These are phyloP conservation scores for Stagonosporopsis tanaceti DNA, from an alignment of 2,329 filamentous ascomycete species.

Conservation along the genomic window DNA sequence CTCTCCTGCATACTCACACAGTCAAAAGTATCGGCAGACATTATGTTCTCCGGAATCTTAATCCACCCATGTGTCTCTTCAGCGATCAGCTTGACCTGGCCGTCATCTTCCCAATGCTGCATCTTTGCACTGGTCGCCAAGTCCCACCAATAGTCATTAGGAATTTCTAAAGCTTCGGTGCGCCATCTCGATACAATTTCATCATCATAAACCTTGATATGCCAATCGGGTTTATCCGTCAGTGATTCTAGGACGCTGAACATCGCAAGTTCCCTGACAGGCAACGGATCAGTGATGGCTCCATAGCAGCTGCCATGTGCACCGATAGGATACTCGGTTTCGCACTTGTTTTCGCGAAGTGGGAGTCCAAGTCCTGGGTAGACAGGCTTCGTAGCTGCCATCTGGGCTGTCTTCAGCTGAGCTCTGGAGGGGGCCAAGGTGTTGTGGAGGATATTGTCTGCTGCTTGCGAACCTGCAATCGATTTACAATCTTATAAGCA, in stretches of 20 bases:
- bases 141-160: conserved; percentile 22
- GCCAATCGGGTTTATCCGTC: conserved; percentile 53
- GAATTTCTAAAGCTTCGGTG: conserved; percentile 31
- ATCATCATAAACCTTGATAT: conserved; percentile 51
- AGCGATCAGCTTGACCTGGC: background rate
- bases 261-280: conserved; percentile 52
- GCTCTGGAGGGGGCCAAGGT: background rate
- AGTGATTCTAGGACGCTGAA: conserved; percentile 50
- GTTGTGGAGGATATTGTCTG: background rate
- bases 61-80: background rate
- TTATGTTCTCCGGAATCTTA: background rate
- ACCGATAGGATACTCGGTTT: conserved; percentile 21
- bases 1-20: background rate
- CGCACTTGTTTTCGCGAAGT: conserved; percentile 10
- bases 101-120: conserved; percentile 11
- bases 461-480: background rate
- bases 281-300: conserved; percentile 24
- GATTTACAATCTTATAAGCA: background rate
- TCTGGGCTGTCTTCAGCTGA: background rate
- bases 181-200: conserved; percentile 36
- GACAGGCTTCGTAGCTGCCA: background rate
- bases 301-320: conserved; percentile 22
- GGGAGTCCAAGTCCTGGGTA: conserved; percentile 34
- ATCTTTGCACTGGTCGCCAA: conserved; percentile 20
- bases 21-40: background rate